These are phyloP conservation scores for Pouteria glomerata DNA, from an alignment of 148 eudicot species.

Conservation along the genomic window DNA sequence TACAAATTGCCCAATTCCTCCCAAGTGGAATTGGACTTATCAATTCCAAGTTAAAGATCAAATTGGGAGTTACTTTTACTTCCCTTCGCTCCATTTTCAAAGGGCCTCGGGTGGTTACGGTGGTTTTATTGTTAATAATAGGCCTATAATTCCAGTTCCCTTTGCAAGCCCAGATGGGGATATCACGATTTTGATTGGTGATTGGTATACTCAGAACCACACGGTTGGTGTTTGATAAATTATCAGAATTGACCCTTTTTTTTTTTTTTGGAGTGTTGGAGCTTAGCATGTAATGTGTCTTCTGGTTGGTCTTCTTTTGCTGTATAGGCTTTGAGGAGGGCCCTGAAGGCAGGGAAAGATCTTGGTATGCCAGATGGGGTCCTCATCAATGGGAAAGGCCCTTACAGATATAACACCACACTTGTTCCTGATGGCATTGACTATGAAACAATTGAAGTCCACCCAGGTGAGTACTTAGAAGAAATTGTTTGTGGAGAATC, in stretches of 20 bases:
- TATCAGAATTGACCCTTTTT: neutral
- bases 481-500: neutral
- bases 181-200: slow-evolving; percentile 72
- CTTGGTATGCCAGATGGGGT: slow-evolving; percentile 99
- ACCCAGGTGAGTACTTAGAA: slow-evolving; percentile 53
- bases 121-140: slow-evolving; percentile 50
- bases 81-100: slow-evolving; percentile 86
- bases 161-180: slow-evolving; percentile 74
- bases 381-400: slow-evolving; percentile 95
- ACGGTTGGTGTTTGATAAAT: slow-evolving; percentile 47
- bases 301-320: slow-evolving; percentile 8
- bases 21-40: slow-evolving; percentile 98
- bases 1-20: slow-evolving; percentile 93
- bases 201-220: slow-evolving; percentile 88
- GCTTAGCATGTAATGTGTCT: neutral
- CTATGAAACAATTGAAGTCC: slow-evolving; percentile 68
- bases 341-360: slow-evolving; percentile 66
- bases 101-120: slow-evolving; percentile 92
- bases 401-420: slow-evolving; percentile 71
- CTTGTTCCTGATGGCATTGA: slow-evolving; percentile 95
- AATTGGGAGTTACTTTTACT: slow-evolving; percentile 93
- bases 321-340: slow-evolving; percentile 77
- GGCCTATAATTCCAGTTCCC: slow-evolving; percentile 70
- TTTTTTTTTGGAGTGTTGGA: neutral
- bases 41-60: slow-evolving; percentile 95